Base-by-base conservation (phyloP, 495 filamentous ascomycete genomes). In the Parachaetomium inaequale region DNA sequence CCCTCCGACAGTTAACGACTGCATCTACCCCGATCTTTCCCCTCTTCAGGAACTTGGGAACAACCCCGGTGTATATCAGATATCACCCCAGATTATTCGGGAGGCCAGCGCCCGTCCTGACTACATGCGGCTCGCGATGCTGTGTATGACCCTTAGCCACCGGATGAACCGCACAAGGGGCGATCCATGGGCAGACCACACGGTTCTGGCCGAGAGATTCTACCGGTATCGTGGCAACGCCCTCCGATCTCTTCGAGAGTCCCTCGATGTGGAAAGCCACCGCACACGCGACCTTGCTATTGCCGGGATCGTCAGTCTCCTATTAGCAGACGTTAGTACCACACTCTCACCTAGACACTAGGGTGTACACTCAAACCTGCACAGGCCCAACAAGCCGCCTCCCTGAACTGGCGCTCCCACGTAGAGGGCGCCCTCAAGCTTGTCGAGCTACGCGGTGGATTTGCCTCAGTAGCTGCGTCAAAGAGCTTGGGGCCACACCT, bases 141-240 rank as follows among this genome's bases (percentile, higher is more conserved):
- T 74, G n/a, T 74, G 73, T 53, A 68, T 77, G 66, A 66, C 67
- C 5, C 45, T 75, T 15, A 70, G 65, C 53, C 75, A 77, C 53
- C 64, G 68, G 38, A 69, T 75, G 17, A 75, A 74, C 54, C 69
- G 62, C n/a, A 63, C 32, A 5, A 61, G 67, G 28, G 45, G 46
- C 15, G 43, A 29, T 12, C 15, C 58, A 2, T 40, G 59, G 17
- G 55, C 45, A 3, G 1, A 40, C 17, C 36, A 29, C 19, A 67
- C 61, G 31, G 29, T 50, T 17, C 45, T 75, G n/a, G 31, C 49
- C 5, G 61, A 63, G 51, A 63, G 51, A 28, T 75, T 76, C 38
- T 73, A 70, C 60, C 56, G 23, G 17, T 72, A 74, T 60, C 69
- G 75, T 28, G 75, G 74, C 25, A 49, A 63, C 17, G 62, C 70